A percentile compares a stretch with the other conserved stretches of the same genome.
Evolutionary conservation across 352 stramenopile genomes (phyloP).

Genomic region (Aphanomyces euteiches): DNA sequence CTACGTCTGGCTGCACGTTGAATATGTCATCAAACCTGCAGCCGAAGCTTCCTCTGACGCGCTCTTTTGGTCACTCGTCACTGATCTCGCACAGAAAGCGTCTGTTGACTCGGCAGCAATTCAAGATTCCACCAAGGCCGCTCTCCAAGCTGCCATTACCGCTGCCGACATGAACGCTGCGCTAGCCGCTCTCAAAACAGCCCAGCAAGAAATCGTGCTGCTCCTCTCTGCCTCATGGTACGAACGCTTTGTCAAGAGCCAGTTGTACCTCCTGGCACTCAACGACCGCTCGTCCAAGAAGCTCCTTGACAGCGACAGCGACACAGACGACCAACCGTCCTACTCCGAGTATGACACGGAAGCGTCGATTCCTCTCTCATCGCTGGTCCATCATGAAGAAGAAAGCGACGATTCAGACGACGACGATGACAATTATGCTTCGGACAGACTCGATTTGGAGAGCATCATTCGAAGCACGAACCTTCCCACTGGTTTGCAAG

Average conservation of each 20-base stretch:
- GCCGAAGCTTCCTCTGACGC: constrained; percentile 44
- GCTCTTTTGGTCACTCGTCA: constrained; percentile 66
- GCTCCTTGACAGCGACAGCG: constrained; percentile 41
- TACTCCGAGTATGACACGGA: constrained; percentile 27
- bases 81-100: constrained; percentile 64
- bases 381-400: constrained; percentile 37
- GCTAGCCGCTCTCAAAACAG: constrained; percentile 51
- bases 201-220: constrained; percentile 77
- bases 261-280: constrained; percentile 73
- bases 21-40: constrained; percentile 78
- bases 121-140: constrained; percentile 66
- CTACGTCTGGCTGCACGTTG: constrained; percentile 85
- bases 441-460: constrained; percentile 69
- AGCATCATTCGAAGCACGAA: constrained; percentile 82
- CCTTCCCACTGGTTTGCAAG: constrained; percentile 69
- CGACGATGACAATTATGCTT: neutral
- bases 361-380: constrained; percentile 24
- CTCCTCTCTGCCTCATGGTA: constrained; percentile 80
- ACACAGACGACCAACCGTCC: constrained; percentile 27
- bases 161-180: constrained; percentile 45
- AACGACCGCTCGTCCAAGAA: constrained; percentile 40
- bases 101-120: constrained; percentile 76
- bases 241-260: constrained; percentile 79
- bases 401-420: constrained; percentile 32
- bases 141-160: constrained; percentile 52